Base-by-base conservation (phyloP, 2,329 filamentous ascomycete species). In the Hypoxylon rubiginosum region DNA sequence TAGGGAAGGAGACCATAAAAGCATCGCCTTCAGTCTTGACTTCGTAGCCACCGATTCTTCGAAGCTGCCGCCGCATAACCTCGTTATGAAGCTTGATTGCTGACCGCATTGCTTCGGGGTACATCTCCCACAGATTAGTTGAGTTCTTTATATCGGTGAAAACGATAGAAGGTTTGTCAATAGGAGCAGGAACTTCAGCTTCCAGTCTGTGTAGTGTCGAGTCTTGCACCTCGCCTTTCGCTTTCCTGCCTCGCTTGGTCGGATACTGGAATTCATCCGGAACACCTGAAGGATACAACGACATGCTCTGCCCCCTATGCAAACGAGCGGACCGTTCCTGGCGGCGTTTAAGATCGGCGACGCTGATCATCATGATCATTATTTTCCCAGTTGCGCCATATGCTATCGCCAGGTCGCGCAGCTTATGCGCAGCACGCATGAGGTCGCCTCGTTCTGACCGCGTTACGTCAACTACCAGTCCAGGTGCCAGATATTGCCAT, bases 111-210 rank as follows among this genome's bases (percentile, higher is more conserved):
- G 96, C 94, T 66, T 92, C 92, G 0, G 94, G 93, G 76, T 95
- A 97, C 58, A 93, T 94, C 80, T 99, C 96, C 96, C 96, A 99
- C 6, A 99, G 84, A 41, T 92, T 90, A 0, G 96, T 99, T 24
- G 95, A 98, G 81, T 95, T 97, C 84, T 98, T 98, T 85, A 99
- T 99, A 82, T 99, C 96, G 0, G 96, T 99, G 78, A 99, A 99
- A 53, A 97, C 94, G 75, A 99, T 93, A 45, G 93, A 92, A 52
- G 98, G 89, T 74, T 97, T 93, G 50, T 95, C 95, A 1, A 90
- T 93, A 0, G 96, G 96, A 11, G 96, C 93, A 66, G 95, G 92
- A 53, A 98, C 94, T 80, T 97, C 95, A 57, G 92, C 90, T 70
- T 96, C 93, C 30, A 98, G 89, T 51, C 95, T 89, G 63, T 92